Base-by-base conservation (phyloP, 306 rosid genomes). In the Rosa lucieae region DNA sequence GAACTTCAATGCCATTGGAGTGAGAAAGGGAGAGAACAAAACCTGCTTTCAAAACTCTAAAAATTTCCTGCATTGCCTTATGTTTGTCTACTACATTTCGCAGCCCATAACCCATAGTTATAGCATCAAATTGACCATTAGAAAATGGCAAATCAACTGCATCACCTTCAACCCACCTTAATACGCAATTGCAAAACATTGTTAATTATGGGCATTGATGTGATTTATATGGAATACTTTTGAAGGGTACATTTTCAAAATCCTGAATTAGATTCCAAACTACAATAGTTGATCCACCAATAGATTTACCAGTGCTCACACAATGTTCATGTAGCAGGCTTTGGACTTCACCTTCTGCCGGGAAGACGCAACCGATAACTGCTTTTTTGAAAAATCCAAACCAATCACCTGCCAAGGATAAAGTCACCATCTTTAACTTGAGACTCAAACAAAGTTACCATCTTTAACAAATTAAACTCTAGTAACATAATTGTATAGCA, bases 151-250 rank as follows among this genome's bases (percentile, higher is more conserved):
- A 89, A 76, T 90, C 83, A 80, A 93, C 92, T 43, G 99, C 98
- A 85, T 96, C 96, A 67, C 98, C 97, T 89, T 96, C 92, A 69
- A 96, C 80, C 99, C 99, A 91, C 87, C 99, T 48, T 89, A 83
- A 47, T 18, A 75, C 12, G 67, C 78, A 85, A 86, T 70, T 72
- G 80, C 83, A 78, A 9, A 62, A 8, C 10, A 67, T 68, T 63
- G 79, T 62, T 12, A 40, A 69, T 59, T 66, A 58, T 58, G 37
- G 47, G 4, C 59, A 62, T 9, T 77, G 59, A 14, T 23, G 15
- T 56, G 80, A 67, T 75, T 80, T 67, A 65, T 32, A 43, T 48
- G 20, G 76, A 47, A 20, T 21, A 26, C 20, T 3, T 21, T 73
- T 0, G 0, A 37, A 32, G 0, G 48, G 2, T 14, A 17, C 48